Base-by-base conservation (phyloP, 345 rosid species). In the Ceriops decandra region DNA sequence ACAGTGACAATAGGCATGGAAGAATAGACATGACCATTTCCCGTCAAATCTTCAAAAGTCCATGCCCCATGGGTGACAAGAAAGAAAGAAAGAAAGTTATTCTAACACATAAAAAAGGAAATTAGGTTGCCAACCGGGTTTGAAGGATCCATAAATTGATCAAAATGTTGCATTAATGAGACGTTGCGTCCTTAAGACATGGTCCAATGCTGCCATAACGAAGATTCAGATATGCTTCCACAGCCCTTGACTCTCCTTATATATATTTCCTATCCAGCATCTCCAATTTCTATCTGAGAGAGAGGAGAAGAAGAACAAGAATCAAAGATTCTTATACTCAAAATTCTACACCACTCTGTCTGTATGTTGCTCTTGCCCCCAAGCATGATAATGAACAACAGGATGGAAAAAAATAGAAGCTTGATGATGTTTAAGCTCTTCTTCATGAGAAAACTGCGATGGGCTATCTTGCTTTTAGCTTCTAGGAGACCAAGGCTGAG, bases 361-460 rank as follows among this genome's bases (percentile, higher is more conserved):
- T 2, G 10, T n/a, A 4, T 30, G 7, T 61, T n/a, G 26, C n/a
- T 11, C 32, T 9, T 36, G 11, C 21, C 7, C 26, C 26, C 9
- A 4, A 36, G 27, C n/a, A 28, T 36, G 4, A 9, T 53, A 35
- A 46, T 16, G 31, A 75, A 60, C 22, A 53, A 54, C 24, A 22
- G 32, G 22, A 60, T 19, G 21, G 71, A 65, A 65, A 60, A 63
- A 56, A 46, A 30, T 68, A 66, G 62, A 60, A 69, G 79, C 31
- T 60, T 74, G 57, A 69, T 56, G 70, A 62, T 67, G 76, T 67
- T 79, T 35, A 69, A 68, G 87, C 70, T 66, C 69, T 61, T 65
- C 21, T 61, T 65, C 21, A 38, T 56, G 33, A 70, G 58, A 52
- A 79, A 69, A 71, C 68, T 81, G 42, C 73, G 60, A 16, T 32